Evolutionary conservation across 345 rosid species (phyloP).

Genomic region (Nephelium lappaceum): DNA sequence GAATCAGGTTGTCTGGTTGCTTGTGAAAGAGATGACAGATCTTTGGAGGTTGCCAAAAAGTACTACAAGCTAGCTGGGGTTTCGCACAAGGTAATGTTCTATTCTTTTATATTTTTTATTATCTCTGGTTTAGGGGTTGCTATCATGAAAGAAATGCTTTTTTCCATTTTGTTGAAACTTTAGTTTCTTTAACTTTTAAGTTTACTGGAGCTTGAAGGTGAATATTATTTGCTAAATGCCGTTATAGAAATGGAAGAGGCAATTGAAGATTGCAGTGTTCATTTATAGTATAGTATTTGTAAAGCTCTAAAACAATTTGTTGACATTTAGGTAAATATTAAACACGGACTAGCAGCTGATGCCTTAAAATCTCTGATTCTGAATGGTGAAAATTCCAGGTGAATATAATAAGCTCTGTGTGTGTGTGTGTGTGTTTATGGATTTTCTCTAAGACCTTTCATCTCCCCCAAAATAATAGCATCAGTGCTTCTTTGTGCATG

Average conservation of each 20-base stretch:
- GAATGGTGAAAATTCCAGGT: constrained; percentile 85
- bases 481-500: no score
- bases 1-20: constrained; percentile 85
- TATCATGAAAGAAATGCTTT: neutral
- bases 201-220: neutral
- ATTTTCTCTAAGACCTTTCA: neutral
- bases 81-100: constrained; percentile 66
- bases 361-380: constrained; percentile 59
- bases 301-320: constrained; percentile 23
- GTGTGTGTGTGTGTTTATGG: neutral
- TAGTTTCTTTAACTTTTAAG: neutral
- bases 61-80: constrained; percentile 81
- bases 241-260: neutral
- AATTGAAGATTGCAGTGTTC: neutral
- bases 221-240: neutral
- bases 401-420: constrained; percentile 17
- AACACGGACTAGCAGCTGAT: constrained; percentile 77
- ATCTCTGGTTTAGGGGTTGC: neutral
- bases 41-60: constrained; percentile 76
- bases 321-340: constrained; percentile 60
- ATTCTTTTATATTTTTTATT: neutral
- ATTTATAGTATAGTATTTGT: neutral
- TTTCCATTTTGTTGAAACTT: neutral
- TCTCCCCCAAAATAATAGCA: neutral
- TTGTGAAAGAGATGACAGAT: constrained; percentile 77